Conservation (phyloP, 73 alveolate species). For the Paramecium caudatum region DNA sequence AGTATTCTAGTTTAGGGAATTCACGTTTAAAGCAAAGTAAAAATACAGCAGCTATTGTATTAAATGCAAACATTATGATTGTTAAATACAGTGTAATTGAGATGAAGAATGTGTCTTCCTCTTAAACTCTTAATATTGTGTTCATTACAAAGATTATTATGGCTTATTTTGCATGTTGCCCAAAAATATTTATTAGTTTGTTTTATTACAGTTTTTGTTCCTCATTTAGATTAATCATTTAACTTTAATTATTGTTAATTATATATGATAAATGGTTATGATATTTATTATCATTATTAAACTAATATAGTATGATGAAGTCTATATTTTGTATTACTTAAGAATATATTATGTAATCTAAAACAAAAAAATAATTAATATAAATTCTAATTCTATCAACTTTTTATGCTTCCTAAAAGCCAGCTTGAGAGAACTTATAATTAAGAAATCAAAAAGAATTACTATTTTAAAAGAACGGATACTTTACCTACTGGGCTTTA, state of each 20-base stretch:
- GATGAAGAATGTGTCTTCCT: slow-evolving; percentile 3
- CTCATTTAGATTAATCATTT: slow-evolving; percentile 39
- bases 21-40: slow-evolving; percentile 39
- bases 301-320: too few relatives aligned
- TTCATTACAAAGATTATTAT: background rate
- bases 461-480: too few relatives aligned
- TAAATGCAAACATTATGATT: slow-evolving; percentile 38
- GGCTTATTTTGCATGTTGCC: background rate
- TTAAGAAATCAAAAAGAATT: too few relatives aligned
- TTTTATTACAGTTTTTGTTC: background rate
- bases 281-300: background rate
- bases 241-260: background rate
- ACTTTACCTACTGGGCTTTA: too few relatives aligned
- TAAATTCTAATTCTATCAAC: background rate
- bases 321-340: too few relatives aligned
- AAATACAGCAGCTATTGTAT: slow-evolving; percentile 20
- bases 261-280: background rate
- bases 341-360: background rate
- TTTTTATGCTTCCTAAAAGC: too few relatives aligned
- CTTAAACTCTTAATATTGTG: slow-evolving; percentile 28
- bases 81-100: slow-evolving; percentile 48
- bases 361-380: too few relatives aligned
- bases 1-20: slow-evolving; percentile 42
- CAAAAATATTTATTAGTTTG: background rate
- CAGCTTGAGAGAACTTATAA: too few relatives aligned